Evolutionary conservation across 2,329 filamentous ascomycete genomes (phyloP).

Genomic region (Exophiala dermatitidis): DNA sequence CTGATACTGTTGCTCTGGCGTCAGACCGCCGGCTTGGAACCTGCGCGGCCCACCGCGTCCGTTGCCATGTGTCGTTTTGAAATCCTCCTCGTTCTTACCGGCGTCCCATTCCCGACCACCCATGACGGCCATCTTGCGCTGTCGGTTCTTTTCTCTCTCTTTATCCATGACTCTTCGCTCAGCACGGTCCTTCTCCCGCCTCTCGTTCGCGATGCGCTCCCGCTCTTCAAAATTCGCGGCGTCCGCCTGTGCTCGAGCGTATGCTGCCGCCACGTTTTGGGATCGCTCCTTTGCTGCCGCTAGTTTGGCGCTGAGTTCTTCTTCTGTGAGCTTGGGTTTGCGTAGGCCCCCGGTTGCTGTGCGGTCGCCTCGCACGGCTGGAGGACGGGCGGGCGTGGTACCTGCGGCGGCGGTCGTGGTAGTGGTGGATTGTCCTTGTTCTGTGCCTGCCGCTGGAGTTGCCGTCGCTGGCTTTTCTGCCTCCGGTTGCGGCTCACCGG

Average conservation of each 20-base stretch:
- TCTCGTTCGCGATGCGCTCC: slow-evolving; percentile 52
- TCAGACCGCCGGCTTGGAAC: slow-evolving; percentile 3
- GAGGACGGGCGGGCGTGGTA: slow-evolving; percentile 22
- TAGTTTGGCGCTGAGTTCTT: slow-evolving; percentile 55
- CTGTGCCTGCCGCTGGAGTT: slow-evolving; percentile 6
- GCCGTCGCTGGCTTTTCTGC: slow-evolving; percentile 7
- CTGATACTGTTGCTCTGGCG: slow-evolving; percentile 4
- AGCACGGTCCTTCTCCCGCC: slow-evolving; percentile 44
- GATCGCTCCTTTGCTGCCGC: slow-evolving; percentile 57
- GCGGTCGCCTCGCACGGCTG: slow-evolving; percentile 49
- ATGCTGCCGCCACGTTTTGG: slow-evolving; percentile 51
- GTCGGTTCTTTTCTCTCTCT: slow-evolving; percentile 55
- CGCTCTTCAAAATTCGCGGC: slow-evolving; percentile 56
- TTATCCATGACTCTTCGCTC: slow-evolving; percentile 55
- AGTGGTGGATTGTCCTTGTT: slow-evolving; percentile 20
- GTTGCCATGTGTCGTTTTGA: slow-evolving; percentile 24
- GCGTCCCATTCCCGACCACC: slow-evolving; percentile 57
- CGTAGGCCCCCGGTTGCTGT: slow-evolving; percentile 48
- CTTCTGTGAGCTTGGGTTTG: slow-evolving; percentile 58
- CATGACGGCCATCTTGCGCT: slow-evolving; percentile 52
- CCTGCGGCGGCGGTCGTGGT: slow-evolving; percentile 6
- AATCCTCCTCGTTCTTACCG: slow-evolving; percentile 53
- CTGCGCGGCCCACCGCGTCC: slow-evolving; percentile 15
- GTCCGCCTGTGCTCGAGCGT: slow-evolving; percentile 62
- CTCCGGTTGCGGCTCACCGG: slow-evolving; percentile 6